Evolutionary conservation across 805 yeast species (phyloP).

Genomic region (Myxozyma vanderwaltii): DNA sequence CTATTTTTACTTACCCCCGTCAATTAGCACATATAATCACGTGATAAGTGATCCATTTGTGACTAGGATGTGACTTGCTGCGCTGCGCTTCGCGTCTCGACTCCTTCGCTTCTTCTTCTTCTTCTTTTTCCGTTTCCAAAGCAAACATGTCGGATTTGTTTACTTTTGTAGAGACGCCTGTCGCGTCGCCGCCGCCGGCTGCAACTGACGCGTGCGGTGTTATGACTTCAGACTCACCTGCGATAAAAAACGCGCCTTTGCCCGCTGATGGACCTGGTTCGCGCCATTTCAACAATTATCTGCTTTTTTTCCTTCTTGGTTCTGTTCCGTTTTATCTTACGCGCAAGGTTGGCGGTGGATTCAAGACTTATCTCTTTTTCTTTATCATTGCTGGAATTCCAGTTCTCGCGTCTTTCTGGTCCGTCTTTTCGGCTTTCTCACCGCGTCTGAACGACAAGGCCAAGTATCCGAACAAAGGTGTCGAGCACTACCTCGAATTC

Average conservation of each 20-base stretch:
- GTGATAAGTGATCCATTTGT: too few relatives aligned
- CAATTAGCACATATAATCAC: too few relatives aligned
- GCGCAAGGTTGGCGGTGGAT: slow-evolving; percentile 66
- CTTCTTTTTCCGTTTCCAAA: too few relatives aligned
- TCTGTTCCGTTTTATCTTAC: slow-evolving; percentile 65
- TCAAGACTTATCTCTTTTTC: slow-evolving; percentile 66
- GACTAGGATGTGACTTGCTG: not conserved
- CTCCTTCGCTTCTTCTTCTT: not conserved
- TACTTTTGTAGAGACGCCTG: slow-evolving; percentile 65
- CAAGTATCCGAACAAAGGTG: slow-evolving; percentile 71
- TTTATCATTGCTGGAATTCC: slow-evolving; percentile 61
- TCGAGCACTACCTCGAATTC: slow-evolving; percentile 78
- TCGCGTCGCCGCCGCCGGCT: slow-evolving; percentile 49
- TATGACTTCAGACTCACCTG: slow-evolving; percentile 58
- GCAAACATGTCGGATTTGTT: slow-evolving; percentile 36
- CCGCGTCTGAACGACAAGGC: slow-evolving; percentile 82
- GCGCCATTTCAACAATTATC: slow-evolving; percentile 66
- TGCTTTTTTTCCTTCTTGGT: slow-evolving; percentile 53
- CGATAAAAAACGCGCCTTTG: slow-evolving; percentile 81
- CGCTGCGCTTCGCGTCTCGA: not conserved
- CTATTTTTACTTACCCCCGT: not conserved
- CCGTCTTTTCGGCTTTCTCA: slow-evolving; percentile 69
- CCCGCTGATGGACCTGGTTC: slow-evolving; percentile 93
- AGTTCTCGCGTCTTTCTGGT: slow-evolving; percentile 80
- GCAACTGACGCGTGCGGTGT: slow-evolving; percentile 53